phyloP scores from a whole-genome alignment of 805 yeast genomes.

The Yarrowia alimentaria region DNA sequence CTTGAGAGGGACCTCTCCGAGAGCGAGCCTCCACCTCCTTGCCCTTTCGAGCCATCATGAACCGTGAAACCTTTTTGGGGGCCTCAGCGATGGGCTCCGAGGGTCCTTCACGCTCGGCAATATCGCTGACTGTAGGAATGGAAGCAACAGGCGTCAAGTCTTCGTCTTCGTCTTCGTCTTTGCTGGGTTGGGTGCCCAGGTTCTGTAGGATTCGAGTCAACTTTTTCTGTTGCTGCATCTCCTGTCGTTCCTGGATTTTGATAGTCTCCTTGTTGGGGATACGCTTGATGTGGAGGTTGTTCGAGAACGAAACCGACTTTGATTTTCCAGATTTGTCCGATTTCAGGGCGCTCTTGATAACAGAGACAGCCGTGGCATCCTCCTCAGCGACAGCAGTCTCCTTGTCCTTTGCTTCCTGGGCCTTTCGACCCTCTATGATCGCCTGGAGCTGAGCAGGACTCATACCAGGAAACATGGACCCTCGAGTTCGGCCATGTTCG shows the following conservation, averaged over 20 bases:
- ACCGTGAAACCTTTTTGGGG: constrained; percentile 10
- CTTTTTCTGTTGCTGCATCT: constrained; percentile 3
- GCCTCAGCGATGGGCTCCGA: not conserved
- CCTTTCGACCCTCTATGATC: constrained; percentile 15
- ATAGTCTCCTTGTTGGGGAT: constrained; percentile 27
- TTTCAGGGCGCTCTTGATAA: constrained; percentile 8
- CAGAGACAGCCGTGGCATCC: not conserved
- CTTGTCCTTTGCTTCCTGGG: not conserved
- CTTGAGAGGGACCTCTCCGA: too few species aligned
- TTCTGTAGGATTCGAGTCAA: constrained; percentile 17
- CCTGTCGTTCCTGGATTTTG: constrained; percentile 16
- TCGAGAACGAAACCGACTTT: constrained; percentile 20
- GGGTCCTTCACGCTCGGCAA: constrained; percentile 2
- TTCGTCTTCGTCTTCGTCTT: constrained; percentile 1
- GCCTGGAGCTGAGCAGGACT: not conserved
- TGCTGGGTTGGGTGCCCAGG: not conserved
- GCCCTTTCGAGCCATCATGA: constrained; percentile 16
- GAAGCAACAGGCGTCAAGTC: not conserved
- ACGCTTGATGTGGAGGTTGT: constrained; percentile 11
- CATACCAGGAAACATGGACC: constrained; percentile 24
- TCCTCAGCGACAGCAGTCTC: not conserved
- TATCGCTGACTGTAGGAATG: constrained; percentile 10
- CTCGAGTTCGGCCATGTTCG: constrained; percentile 23
- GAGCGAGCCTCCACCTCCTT: not conserved
- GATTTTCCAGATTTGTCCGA: not conserved